Conservation (phyloP, 2,329 filamentous ascomycete species). For the Sclerotinia nivalis region DNA sequence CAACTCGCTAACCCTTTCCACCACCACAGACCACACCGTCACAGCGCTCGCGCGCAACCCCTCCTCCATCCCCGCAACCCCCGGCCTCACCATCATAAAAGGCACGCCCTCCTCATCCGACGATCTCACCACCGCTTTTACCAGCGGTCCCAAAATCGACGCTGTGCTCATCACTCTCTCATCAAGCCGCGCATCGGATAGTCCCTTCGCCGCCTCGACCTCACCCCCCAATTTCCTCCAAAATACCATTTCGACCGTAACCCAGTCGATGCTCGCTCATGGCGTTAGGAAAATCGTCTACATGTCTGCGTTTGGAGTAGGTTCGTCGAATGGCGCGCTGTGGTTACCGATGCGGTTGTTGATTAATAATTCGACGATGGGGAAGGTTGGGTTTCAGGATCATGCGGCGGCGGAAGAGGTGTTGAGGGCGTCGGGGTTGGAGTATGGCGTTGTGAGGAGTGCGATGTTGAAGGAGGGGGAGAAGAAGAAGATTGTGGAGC, state of each 20-base stretch:
- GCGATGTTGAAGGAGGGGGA: slow-evolving; percentile 30
- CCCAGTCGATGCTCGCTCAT: slow-evolving; percentile 43
- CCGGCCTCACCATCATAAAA: slow-evolving; percentile 44
- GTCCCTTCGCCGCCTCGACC: slow-evolving; percentile 47
- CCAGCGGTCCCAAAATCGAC: slow-evolving; percentile 32
- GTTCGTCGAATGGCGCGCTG: slow-evolving; percentile 47
- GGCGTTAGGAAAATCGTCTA: slow-evolving; percentile 47
- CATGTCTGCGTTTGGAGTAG: slow-evolving; percentile 53
- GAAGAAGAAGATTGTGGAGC: slow-evolving; percentile 24
- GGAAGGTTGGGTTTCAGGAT: slow-evolving; percentile 47
- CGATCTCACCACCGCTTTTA: slow-evolving; percentile 25
- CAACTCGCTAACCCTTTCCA: slow-evolving; percentile 17
- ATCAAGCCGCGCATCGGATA: slow-evolving; percentile 48
- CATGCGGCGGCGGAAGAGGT: slow-evolving; percentile 43
- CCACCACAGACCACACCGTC: slow-evolving; percentile 45
- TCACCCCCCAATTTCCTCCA: slow-evolving; percentile 14
- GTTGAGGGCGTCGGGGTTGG: slow-evolving; percentile 19
- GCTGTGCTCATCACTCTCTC: slow-evolving; percentile 53
- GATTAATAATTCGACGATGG: slow-evolving; percentile 49
- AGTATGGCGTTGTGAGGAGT: slow-evolving; percentile 31
- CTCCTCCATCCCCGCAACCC: slow-evolving; percentile 38
- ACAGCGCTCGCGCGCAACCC: slow-evolving; percentile 50
- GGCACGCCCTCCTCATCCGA: slow-evolving; percentile 34
- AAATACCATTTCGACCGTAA: neutral
- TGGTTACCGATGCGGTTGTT: slow-evolving; percentile 47